phyloP scores from a whole-genome alignment of 2,329 filamentous ascomycete genomes.

The Fusarium sp. region DNA sequence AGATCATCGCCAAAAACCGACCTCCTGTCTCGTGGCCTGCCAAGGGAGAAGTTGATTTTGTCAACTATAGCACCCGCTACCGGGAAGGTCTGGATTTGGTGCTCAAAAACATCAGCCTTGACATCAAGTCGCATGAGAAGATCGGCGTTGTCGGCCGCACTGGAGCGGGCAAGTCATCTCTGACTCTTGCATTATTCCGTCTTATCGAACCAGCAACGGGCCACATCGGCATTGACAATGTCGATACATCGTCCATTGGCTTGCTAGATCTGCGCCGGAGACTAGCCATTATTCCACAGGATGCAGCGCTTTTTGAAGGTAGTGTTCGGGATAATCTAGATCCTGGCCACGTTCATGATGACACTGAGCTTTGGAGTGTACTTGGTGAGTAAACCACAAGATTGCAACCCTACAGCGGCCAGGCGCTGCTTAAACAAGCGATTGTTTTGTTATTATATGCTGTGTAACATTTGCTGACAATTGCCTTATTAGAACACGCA shows the following conservation, averaged over 20 bases:
- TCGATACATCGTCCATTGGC: constrained; percentile 92
- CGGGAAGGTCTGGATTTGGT: constrained; percentile 90
- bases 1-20: constrained; percentile 88
- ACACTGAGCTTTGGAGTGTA: constrained; percentile 97
- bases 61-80: constrained; percentile 94
- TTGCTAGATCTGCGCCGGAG: constrained; percentile 88
- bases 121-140: constrained; percentile 97
- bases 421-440: constrained; percentile 4
- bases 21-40: constrained; percentile 93
- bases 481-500: constrained; percentile 76
- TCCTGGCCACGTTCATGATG: constrained; percentile 93
- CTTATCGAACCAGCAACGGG: constrained; percentile 91
- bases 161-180: constrained; percentile 93
- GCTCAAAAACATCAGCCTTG: constrained; percentile 89
- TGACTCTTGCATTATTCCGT: constrained; percentile 92
- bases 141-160: constrained; percentile 97
- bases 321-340: constrained; percentile 95
- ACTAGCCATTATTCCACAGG: constrained; percentile 96
- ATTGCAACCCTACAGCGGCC: constrained; percentile 29
- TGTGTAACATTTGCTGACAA: constrained; percentile 42
- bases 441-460: constrained; percentile 27
- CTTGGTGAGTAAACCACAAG: constrained; percentile 71
- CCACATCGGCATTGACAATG: constrained; percentile 86
- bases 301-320: constrained; percentile 94
- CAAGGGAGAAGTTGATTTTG: constrained; percentile 87